Conservation (phyloP, 495 filamentous ascomycete genomes). For the Niebla homalea region DNA sequence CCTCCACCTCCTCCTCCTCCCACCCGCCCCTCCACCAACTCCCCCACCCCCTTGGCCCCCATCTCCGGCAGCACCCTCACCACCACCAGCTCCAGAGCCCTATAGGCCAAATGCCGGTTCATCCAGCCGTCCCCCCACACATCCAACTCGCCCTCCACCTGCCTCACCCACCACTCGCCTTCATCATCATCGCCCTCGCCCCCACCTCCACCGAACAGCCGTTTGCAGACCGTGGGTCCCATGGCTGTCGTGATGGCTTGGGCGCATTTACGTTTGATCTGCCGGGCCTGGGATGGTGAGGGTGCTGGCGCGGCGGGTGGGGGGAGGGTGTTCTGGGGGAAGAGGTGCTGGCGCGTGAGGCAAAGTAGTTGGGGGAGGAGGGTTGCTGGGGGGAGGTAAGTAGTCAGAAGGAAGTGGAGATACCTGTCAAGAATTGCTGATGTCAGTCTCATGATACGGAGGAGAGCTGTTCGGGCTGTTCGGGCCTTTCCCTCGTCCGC, state of each 20-base stretch:
- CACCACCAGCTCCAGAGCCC: constrained; percentile 62
- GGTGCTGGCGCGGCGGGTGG: constrained; percentile 24
- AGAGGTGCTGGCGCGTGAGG: constrained; percentile 56
- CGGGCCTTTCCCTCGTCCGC: neutral
- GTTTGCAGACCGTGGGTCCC: constrained; percentile 27
- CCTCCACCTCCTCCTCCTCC: constrained; percentile 11
- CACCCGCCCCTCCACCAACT: constrained; percentile 61
- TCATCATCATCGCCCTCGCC: constrained; percentile 13
- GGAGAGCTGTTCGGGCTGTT: no score
- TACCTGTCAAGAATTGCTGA: constrained; percentile 41
- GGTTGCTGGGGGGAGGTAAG: constrained; percentile 49
- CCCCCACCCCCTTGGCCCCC: constrained; percentile 53
- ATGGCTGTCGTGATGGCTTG: constrained; percentile 34
- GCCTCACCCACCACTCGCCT: constrained; percentile 17
- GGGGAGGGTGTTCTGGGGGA: constrained; percentile 59
- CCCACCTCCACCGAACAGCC: constrained; percentile 23
- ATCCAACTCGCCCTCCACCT: constrained; percentile 50
- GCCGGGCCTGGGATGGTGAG: constrained; percentile 27
- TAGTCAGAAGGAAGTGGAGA: constrained; percentile 55
- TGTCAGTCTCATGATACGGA: no score
- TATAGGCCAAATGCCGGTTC: constrained; percentile 80
- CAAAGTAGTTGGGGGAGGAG: constrained; percentile 63
- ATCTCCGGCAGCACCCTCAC: constrained; percentile 75
- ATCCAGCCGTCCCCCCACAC: constrained; percentile 69
- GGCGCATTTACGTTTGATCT: constrained; percentile 45